Percentiles rank a stretch among this genome's conserved stretches.
Conservation (phyloP, 306 rosid species). For the Mimosa bimucronata region DNA sequence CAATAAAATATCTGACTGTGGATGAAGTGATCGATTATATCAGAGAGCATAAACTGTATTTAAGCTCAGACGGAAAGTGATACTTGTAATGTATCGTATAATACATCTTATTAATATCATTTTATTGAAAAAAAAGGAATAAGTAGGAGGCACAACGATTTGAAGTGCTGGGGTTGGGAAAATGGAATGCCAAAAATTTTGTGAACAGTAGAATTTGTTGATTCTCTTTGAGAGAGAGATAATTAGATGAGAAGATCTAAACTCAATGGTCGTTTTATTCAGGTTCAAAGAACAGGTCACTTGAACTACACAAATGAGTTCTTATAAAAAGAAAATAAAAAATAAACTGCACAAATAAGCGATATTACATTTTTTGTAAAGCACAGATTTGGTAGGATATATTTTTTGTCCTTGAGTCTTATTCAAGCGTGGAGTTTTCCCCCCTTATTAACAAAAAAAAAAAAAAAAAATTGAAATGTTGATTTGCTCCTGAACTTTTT, state of each 20-base stretch:
- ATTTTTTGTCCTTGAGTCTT: neutral
- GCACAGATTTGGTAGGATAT: neutral
- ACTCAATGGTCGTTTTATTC: too few species aligned
- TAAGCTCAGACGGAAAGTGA: neutral
- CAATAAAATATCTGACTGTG: constrained; percentile 72
- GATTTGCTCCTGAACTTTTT: neutral
- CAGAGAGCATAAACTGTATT: constrained; percentile 30
- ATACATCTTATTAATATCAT: neutral
- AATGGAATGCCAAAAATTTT: neutral
- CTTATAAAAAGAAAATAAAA: too few species aligned
- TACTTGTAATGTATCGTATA: neutral
- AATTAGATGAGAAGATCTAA: neutral
- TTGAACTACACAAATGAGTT: neutral
- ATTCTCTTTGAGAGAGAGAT: neutral
- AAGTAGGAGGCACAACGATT: neutral
- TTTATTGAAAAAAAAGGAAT: neutral
- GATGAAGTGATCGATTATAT: constrained; percentile 85
- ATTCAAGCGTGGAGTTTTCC: neutral
- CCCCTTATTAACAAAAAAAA: too few species aligned
- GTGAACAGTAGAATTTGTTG: neutral
- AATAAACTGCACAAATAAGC: too few species aligned
- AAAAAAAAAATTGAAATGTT: neutral
- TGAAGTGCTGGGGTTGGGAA: neutral
- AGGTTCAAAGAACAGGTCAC: neutral
- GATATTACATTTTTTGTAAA: too few species aligned